Evolutionary conservation across 2,329 filamentous ascomycete species (phyloP).

Genomic region (Calonectria ilicicola): DNA sequence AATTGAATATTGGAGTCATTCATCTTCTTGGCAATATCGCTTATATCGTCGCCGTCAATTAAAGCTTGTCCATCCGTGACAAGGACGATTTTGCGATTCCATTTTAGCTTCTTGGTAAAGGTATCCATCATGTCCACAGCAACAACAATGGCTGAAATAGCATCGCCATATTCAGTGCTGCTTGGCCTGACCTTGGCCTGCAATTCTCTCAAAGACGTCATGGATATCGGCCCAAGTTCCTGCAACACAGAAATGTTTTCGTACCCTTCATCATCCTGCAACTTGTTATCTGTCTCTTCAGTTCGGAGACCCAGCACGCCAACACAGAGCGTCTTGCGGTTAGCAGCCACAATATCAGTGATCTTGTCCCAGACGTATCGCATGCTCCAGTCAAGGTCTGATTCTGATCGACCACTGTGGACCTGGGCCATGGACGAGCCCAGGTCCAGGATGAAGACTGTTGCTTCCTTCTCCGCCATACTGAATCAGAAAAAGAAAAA

Average conservation of each 20-base stretch:
- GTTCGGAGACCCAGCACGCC: slow-evolving; percentile 88
- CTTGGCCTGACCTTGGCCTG: slow-evolving; percentile 75
- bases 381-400: slow-evolving; percentile 90
- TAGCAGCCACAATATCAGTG: slow-evolving; percentile 75
- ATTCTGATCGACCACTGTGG: slow-evolving; percentile 77
- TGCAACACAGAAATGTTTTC: slow-evolving; percentile 86
- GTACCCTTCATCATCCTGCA: slow-evolving; percentile 79
- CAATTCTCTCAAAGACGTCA: slow-evolving; percentile 77
- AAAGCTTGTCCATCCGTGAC: slow-evolving; percentile 83
- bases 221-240: slow-evolving; percentile 68
- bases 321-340: slow-evolving; percentile 75
- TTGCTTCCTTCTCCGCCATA: slow-evolving; percentile 95
- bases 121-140: slow-evolving; percentile 87
- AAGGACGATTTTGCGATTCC: slow-evolving; percentile 82
- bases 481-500: slow-evolving; percentile 36
- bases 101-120: slow-evolving; percentile 86
- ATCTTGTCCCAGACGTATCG: slow-evolving; percentile 95
- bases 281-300: slow-evolving; percentile 77
- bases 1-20: slow-evolving; percentile 83
- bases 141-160: slow-evolving; percentile 87
- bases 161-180: slow-evolving; percentile 78
- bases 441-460: slow-evolving; percentile 90
- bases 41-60: slow-evolving; percentile 79
- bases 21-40: slow-evolving; percentile 78
- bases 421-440: slow-evolving; percentile 85